Base-by-base conservation (phyloP, 2,329 filamentous ascomycete genomes). In the Monosporascus sp. region DNA sequence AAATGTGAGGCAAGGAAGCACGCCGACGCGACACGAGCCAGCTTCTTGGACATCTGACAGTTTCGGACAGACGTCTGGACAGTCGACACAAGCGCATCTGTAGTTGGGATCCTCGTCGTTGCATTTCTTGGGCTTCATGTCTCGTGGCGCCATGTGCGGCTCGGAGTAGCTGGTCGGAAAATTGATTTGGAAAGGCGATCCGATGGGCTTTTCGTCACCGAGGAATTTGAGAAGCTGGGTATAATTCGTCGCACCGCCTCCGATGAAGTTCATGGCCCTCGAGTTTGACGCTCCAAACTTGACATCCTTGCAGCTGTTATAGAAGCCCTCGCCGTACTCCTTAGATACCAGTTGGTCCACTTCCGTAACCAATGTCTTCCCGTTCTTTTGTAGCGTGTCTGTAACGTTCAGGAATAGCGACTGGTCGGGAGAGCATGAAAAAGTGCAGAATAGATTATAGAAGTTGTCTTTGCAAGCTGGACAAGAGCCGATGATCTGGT, bases 391-490 rank as follows among this genome's bases (percentile, higher is more conserved):
- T 57, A 82, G 80, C 0, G 86, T 88, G 50, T 85, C 73, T 11
- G 94, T 97, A 44, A 99, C 84, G 65, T 99, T 99, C 68, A 99
- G 78, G 66, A 99, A 99, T 0, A 96, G 77, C 0, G 91, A 97
- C 69, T 99, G 94, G 65, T 99, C 88, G 6, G 95, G 93, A 5
- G 94, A 99, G 75, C 95, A 99, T 2, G 92, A 97, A 67, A 99
- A 97, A 5, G 91, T 95, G 74, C 94, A 99, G 71, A 99, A 99
- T 45, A 95, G 79, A 74, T 99, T 96, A 78, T 90, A 97, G 77
- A 99, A 99, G 76, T 99, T 99, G 64, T 92, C 88, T 72, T 94
- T 96, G 81, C 94, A 99, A 34, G 95, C 94, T 2, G 94, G 94
- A 69, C 94, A 99, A 9, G 91, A 90, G 25, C 91, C 86, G 68